These are phyloP conservation scores for Ophiosphaerella narmari DNA, from an alignment of 2,329 filamentous ascomycete species.

Conservation along the genomic window DNA sequence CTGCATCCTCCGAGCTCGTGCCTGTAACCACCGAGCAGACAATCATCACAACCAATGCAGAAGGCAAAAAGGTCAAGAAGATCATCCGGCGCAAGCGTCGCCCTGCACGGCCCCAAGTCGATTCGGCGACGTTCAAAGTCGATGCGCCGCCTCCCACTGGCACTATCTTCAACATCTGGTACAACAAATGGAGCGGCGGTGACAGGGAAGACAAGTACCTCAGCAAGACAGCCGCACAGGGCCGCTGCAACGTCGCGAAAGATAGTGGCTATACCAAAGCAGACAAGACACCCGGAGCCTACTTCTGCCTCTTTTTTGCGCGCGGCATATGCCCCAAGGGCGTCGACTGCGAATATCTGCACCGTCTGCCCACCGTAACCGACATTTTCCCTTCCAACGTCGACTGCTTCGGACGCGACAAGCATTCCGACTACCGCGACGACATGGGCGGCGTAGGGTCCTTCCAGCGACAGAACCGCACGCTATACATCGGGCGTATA, in stretches of 20 bases:
- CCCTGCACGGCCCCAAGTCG: conserved; percentile 88
- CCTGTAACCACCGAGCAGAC: conserved; percentile 33
- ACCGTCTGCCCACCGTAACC: conserved; percentile 82
- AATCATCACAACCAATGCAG: conserved; percentile 45
- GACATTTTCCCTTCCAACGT: conserved; percentile 93
- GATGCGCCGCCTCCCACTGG: conserved; percentile 91
- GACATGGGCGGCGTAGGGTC: conserved; percentile 97
- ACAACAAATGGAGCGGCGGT: conserved; percentile 97
- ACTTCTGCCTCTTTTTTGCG: conserved; percentile 92
- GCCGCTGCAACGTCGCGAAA: conserved; percentile 82
- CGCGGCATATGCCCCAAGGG: conserved; percentile 83
- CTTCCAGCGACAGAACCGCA: conserved; percentile 92
- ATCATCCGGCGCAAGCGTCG: conserved; percentile 89
- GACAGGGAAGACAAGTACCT: conserved; percentile 92
- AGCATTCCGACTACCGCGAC: conserved; percentile 89
- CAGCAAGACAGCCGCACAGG: conserved; percentile 78
- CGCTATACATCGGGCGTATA: conserved; percentile 90
- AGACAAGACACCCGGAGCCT: conserved; percentile 65
- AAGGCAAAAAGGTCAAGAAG: conserved; percentile 77
- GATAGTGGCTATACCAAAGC: conserved; percentile 60
- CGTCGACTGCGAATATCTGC: conserved; percentile 91
- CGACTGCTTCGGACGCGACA: conserved; percentile 93
- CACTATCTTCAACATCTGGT: conserved; percentile 98
- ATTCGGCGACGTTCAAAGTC: conserved; percentile 78
- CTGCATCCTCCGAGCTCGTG: conserved; percentile 29